These are phyloP conservation scores for Neonectria faginata DNA, from an alignment of 2,329 filamentous ascomycete genomes.

Conservation along the genomic window DNA sequence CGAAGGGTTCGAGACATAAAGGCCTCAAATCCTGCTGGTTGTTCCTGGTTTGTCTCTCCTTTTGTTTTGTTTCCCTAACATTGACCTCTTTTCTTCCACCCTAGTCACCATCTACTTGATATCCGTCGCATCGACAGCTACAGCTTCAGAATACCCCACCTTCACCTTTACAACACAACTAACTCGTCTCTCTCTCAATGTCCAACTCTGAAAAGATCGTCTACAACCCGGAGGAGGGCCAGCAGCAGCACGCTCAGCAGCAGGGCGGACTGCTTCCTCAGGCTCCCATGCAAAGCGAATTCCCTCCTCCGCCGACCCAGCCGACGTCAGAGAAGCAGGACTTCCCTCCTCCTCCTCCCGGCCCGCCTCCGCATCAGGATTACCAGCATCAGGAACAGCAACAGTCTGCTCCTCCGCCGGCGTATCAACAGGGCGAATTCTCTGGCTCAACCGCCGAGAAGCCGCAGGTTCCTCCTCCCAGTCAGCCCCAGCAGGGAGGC, in stretches of 20 bases:
- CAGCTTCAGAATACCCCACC: slow-evolving; percentile 5
- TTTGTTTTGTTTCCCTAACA: background rate
- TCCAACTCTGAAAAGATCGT: slow-evolving; percentile 25
- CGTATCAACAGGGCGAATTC: slow-evolving; percentile 23
- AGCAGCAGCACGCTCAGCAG: slow-evolving; percentile 7
- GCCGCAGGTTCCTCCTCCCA: background rate
- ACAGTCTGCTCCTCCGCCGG: slow-evolving; percentile 14
- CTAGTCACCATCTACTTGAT: background rate
- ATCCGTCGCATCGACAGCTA: background rate
- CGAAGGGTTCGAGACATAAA: slow-evolving; percentile 5
- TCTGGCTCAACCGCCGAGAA: slow-evolving; percentile 13
- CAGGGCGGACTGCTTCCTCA: slow-evolving; percentile 1
- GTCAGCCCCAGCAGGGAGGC: slow-evolving; percentile 7
- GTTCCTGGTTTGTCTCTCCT: background rate
- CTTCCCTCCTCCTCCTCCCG: slow-evolving; percentile 44
- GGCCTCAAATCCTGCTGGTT: background rate
- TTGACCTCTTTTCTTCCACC: background rate
- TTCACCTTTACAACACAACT: slow-evolving; percentile 9
- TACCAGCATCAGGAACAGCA: slow-evolving; percentile 30
- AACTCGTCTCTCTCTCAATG: slow-evolving; percentile 9
- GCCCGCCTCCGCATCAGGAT: slow-evolving; percentile 36
- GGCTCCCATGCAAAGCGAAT: background rate
- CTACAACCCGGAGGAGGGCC: slow-evolving; percentile 11
- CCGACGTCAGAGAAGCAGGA: slow-evolving; percentile 35
- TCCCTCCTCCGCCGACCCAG: slow-evolving; percentile 33